Evolutionary conservation across 2,329 filamentous ascomycete genomes (phyloP).

Genomic region (Diaporthe capsici): DNA sequence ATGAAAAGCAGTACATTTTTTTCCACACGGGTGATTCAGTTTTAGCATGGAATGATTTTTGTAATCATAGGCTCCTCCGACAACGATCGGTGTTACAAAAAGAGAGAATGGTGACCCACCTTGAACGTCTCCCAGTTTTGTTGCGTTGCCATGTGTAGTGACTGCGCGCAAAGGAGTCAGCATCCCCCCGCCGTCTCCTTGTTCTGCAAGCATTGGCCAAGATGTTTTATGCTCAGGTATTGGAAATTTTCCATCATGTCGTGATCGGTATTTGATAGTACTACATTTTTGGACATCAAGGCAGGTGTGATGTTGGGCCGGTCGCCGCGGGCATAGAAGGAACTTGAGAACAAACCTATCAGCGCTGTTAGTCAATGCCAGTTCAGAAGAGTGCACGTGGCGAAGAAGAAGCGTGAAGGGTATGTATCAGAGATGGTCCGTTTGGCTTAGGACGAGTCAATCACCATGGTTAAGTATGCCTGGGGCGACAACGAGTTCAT

Average conservation of each 20-base stretch:
- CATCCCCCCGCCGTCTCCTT: neutral
- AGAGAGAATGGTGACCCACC: slow-evolving; percentile 49
- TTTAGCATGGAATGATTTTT: slow-evolving; percentile 83
- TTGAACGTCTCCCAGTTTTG: neutral
- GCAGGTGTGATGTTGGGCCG: slow-evolving; percentile 41
- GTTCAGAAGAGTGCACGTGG: slow-evolving; percentile 13
- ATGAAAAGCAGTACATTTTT: slow-evolving; percentile 82
- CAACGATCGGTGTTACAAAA: slow-evolving; percentile 39
- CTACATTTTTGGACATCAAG: slow-evolving; percentile 58
- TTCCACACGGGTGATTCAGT: slow-evolving; percentile 77
- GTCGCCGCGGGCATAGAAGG: slow-evolving; percentile 25
- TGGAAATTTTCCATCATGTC: slow-evolving; percentile 48
- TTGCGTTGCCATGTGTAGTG: neutral
- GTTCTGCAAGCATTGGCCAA: neutral
- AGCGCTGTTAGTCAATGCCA: slow-evolving; percentile 44
- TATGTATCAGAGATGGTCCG: slow-evolving; percentile 59
- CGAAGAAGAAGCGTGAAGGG: slow-evolving; percentile 21
- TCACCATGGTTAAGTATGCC: slow-evolving; percentile 70
- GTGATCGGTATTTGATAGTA: slow-evolving; percentile 62
- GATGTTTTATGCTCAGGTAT: slow-evolving; percentile 42
- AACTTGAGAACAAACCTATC: slow-evolving; percentile 39
- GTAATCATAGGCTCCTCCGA: slow-evolving; percentile 71
- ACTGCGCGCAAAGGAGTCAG: slow-evolving; percentile 25
- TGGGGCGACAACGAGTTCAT: slow-evolving; percentile 73
- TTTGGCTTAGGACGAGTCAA: slow-evolving; percentile 67